Conservation (phyloP, 78 protist genomes). For the Polysphondylium violaceum region DNA sequence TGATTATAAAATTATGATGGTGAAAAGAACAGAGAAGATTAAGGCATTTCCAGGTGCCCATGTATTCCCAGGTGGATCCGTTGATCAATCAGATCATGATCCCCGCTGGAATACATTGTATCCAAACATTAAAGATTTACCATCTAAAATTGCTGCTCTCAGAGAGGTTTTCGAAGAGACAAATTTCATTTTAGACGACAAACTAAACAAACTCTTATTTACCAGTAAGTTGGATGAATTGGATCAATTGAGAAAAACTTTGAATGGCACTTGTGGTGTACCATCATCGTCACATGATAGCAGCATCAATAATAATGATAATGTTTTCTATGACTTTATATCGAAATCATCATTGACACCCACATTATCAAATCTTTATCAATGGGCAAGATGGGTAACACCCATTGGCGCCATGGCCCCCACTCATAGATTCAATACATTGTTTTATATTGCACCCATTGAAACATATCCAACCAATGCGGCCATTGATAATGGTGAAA, state of each 20-base stretch:
- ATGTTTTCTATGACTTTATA: not conserved
- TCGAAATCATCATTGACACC: not conserved
- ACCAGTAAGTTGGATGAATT: not conserved
- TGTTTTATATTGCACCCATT: slow-evolving; percentile 51
- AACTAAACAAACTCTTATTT: not conserved
- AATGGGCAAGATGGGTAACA: slow-evolving; percentile 75
- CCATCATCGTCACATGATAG: not conserved
- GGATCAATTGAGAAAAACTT: not conserved
- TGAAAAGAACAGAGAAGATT: slow-evolving; percentile 44
- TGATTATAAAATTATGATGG: slow-evolving; percentile 69
- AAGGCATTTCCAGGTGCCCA: slow-evolving; percentile 35
- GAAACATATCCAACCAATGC: not conserved
- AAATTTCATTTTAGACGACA: slow-evolving; percentile 37
- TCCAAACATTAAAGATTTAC: not conserved
- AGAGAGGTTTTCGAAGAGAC: slow-evolving; percentile 69
- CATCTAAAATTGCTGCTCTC: slow-evolving; percentile 25
- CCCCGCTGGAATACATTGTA: not conserved
- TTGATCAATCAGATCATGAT: slow-evolving; percentile 18
- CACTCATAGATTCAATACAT: slow-evolving; percentile 52
- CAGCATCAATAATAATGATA: not conserved
- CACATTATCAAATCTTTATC: not conserved
- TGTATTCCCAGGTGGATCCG: slow-evolving; percentile 73
- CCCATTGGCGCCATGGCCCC: not conserved
- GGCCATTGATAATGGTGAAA: slow-evolving; percentile 35
- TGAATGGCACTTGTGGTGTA: not conserved